Conservation (phyloP, 2,329 filamentous ascomycete genomes). For the Bipolaris gigantea region DNA sequence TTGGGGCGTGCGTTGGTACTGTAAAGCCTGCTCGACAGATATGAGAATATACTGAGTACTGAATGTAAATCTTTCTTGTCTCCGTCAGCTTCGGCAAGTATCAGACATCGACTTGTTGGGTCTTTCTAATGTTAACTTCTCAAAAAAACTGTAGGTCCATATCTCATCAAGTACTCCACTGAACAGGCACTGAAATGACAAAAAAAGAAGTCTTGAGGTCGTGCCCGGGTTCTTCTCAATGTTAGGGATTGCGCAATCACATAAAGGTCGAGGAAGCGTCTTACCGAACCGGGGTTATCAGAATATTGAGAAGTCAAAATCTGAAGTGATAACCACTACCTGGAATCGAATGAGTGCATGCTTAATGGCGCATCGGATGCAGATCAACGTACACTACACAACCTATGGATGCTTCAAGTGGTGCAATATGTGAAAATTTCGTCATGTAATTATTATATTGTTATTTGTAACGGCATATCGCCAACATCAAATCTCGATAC, state of each 20-base stretch:
- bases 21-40: conserved; percentile 32
- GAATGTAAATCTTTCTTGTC: background rate
- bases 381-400: conserved; percentile 21
- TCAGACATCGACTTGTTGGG: background rate
- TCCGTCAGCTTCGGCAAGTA: background rate
- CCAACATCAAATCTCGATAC: too few relatives aligned
- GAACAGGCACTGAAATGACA: background rate
- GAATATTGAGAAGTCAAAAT: conserved; percentile 26
- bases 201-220: conserved; percentile 11
- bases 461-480: background rate
- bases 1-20: conserved; percentile 46
- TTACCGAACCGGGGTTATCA: conserved; percentile 32
- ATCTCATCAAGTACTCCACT: too few relatives aligned
- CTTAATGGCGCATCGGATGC: background rate
- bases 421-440: conserved; percentile 3
- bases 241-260: conserved; percentile 2
- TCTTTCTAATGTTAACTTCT: too few relatives aligned
- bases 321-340: conserved; percentile 34
- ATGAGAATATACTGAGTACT: background rate
- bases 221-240: conserved; percentile 18
- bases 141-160: too few relatives aligned
- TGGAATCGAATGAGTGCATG: conserved; percentile 18
- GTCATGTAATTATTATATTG: background rate
- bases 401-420: conserved; percentile 12
- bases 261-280: background rate